Evolutionary conservation across 2,329 filamentous ascomycete genomes (phyloP).

Genomic region (Fusarium brachygibbosum): DNA sequence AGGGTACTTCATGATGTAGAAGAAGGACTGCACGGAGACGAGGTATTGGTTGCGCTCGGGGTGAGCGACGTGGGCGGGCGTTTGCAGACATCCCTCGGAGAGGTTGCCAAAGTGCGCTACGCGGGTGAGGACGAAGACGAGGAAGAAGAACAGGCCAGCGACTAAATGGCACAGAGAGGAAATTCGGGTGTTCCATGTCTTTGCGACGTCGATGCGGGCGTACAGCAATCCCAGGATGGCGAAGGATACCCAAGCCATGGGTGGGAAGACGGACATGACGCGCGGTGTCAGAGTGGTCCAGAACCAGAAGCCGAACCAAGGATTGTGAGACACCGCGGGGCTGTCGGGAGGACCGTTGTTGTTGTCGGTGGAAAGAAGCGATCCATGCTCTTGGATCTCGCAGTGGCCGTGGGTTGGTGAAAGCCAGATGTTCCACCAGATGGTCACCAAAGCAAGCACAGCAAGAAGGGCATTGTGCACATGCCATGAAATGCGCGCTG

Average conservation of each 20-base stretch:
- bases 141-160: slow-evolving; percentile 50
- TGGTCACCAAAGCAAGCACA: slow-evolving; percentile 54
- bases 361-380: background rate
- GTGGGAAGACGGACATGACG: slow-evolving; percentile 59
- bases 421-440: slow-evolving; percentile 63
- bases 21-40: slow-evolving; percentile 58
- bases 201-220: slow-evolving; percentile 55
- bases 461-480: slow-evolving; percentile 56
- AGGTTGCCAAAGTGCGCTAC: slow-evolving; percentile 60
- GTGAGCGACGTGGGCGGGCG: slow-evolving; percentile 53
- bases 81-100: slow-evolving; percentile 59
- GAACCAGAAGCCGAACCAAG: slow-evolving; percentile 59
- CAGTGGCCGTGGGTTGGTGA: slow-evolving; percentile 58
- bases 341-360: background rate
- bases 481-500: slow-evolving; percentile 56
- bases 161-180: slow-evolving; percentile 49
- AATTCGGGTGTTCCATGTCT: slow-evolving; percentile 49
- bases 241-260: slow-evolving; percentile 63
- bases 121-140: slow-evolving; percentile 59
- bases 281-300: slow-evolving; percentile 49
- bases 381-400: slow-evolving; percentile 27
- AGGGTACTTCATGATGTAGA: slow-evolving; percentile 63
- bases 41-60: slow-evolving; percentile 58
- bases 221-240: slow-evolving; percentile 61
- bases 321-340: slow-evolving; percentile 37